Evolutionary conservation across 208 protist genomes (phyloP).

Genomic region (Histomonas meleagridis): DNA sequence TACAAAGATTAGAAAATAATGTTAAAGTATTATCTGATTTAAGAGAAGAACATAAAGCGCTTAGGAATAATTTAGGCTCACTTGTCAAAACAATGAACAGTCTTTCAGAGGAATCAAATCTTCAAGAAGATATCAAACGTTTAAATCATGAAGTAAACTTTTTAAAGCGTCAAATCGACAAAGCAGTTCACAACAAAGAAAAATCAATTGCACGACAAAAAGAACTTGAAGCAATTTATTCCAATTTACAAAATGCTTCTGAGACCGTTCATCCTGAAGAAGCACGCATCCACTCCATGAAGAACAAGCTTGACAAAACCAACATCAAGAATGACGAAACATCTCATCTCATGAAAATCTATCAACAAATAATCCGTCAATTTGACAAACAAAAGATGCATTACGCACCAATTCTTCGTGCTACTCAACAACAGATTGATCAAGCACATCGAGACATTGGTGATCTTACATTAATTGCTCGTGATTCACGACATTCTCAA

Average conservation of each 20-base stretch:
- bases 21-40: not conserved
- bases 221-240: not conserved
- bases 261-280: not conserved
- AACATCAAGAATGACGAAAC: slow-evolving; percentile 23
- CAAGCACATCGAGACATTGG: not conserved
- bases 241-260: not conserved
- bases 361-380: not conserved
- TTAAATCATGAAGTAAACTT: not conserved
- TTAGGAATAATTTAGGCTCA: not conserved
- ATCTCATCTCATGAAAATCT: not conserved
- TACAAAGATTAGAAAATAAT: slow-evolving; percentile 4
- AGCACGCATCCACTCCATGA: not conserved
- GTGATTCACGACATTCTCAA: not conserved
- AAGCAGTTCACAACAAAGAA: not conserved
- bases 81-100: not conserved
- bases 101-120: not conserved
- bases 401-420: not conserved
- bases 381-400: slow-evolving; percentile 15
- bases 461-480: not conserved
- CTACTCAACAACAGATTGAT: not conserved
- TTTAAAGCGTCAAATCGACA: slow-evolving; percentile 1
- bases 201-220: not conserved
- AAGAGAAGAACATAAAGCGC: not conserved
- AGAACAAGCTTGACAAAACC: not conserved
- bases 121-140: slow-evolving; percentile 13